Conservation (phyloP, 805 yeast genomes). For the Barnettozyma botsteinii region DNA sequence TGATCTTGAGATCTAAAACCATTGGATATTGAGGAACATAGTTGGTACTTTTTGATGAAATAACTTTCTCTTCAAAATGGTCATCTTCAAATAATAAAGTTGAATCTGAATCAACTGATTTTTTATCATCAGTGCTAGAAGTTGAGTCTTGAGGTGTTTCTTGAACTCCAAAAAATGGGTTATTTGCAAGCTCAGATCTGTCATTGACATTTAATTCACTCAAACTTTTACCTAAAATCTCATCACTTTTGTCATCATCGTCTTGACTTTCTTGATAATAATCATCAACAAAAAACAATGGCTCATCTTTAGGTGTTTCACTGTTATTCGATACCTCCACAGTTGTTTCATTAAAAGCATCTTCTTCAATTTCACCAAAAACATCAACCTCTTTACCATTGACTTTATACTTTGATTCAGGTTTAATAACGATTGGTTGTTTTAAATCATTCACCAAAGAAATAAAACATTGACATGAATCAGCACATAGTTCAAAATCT, state of each 20-base stretch:
- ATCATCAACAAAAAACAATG: slow-evolving; percentile 22
- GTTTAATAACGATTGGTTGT: slow-evolving; percentile 54
- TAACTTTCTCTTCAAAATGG: slow-evolving; percentile 16
- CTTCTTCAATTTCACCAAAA: slow-evolving; percentile 34
- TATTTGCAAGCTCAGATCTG: slow-evolving; percentile 6
- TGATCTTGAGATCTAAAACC: slow-evolving; percentile 25
- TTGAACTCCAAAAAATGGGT: slow-evolving; percentile 13
- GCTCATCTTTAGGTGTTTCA: slow-evolving; percentile 3
- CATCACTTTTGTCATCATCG: not conserved
- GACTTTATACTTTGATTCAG: slow-evolving; percentile 51
- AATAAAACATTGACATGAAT: slow-evolving; percentile 66
- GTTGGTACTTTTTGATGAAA: not conserved
- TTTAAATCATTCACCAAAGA: slow-evolving; percentile 69
- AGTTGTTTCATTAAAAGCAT: slow-evolving; percentile 20
- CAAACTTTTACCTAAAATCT: slow-evolving; percentile 27
- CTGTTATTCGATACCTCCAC: not conserved
- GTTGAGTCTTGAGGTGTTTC: not conserved
- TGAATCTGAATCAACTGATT: slow-evolving; percentile 19
- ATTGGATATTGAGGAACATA: slow-evolving; percentile 10
- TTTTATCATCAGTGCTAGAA: not conserved
- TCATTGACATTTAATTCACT: slow-evolving; percentile 22
- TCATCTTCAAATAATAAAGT: slow-evolving; percentile 21
- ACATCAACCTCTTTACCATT: slow-evolving; percentile 31
- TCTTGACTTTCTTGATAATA: slow-evolving; percentile 14
- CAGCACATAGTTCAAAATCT: slow-evolving; percentile 67